Conservation (phyloP, 2,329 filamentous ascomycete genomes). For the Nigrospora osmanthi region DNA sequence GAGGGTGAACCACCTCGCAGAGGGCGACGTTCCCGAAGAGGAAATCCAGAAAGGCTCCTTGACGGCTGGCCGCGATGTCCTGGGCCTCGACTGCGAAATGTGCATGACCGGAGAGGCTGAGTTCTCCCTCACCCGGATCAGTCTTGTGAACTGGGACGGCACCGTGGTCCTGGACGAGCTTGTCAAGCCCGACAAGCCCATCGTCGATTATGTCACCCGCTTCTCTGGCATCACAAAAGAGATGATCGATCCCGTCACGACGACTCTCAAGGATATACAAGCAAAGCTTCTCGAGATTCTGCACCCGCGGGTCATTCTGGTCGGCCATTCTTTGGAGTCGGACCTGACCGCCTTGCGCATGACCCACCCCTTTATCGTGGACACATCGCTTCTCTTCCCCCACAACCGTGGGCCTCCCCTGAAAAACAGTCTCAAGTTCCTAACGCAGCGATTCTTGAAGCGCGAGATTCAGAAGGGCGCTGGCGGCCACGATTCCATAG, state of each 20-base stretch:
- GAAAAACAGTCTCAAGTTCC: constrained; percentile 85
- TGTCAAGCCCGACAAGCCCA: constrained; percentile 82
- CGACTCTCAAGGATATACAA: constrained; percentile 78
- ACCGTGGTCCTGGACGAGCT: constrained; percentile 78
- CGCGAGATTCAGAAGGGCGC: constrained; percentile 75
- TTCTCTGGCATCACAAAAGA: constrained; percentile 88
- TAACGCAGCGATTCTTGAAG: constrained; percentile 76
- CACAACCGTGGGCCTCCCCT: constrained; percentile 84
- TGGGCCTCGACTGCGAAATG: constrained; percentile 96
- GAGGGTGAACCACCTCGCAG: constrained; percentile 55
- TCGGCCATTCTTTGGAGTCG: constrained; percentile 77
- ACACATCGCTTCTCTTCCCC: constrained; percentile 84
- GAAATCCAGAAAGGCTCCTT: constrained; percentile 76
- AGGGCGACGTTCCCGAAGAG: constrained; percentile 58
- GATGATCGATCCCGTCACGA: constrained; percentile 77
- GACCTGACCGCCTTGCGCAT: constrained; percentile 79
- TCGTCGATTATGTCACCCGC: constrained; percentile 84
- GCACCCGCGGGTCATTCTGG: constrained; percentile 62
- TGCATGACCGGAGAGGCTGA: constrained; percentile 76
- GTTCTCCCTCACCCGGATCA: constrained; percentile 82
- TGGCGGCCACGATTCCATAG: constrained; percentile 79
- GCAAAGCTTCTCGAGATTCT: constrained; percentile 64
- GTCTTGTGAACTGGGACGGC: constrained; percentile 79
- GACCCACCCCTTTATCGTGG: constrained; percentile 87
- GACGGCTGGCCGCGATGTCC: constrained; percentile 69